phyloP scores from a whole-genome alignment of 73 alveolate genomes.

The Paramecium tetraurelia region DNA sequence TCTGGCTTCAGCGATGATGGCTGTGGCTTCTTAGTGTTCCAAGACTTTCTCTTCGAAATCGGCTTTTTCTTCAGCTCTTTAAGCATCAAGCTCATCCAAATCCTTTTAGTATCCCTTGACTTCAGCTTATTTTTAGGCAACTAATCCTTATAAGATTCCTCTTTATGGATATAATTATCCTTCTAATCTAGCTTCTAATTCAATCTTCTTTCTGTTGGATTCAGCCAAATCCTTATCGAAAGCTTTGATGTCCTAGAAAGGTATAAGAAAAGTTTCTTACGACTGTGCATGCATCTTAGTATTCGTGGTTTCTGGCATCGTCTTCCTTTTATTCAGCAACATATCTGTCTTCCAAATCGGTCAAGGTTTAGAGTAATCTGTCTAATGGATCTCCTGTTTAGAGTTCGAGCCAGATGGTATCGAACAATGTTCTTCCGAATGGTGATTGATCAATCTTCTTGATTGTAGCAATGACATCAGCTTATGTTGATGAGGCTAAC shows the following conservation, averaged over 20 bases:
- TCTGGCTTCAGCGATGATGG: conserved; percentile 53
- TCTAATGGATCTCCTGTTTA: conserved; percentile 50
- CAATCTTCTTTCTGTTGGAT: conserved; percentile 51
- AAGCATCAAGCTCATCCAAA: conserved; percentile 40
- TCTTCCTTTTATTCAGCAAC: conserved; percentile 53
- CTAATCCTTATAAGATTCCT: conserved; percentile 38
- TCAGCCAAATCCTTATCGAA: conserved; percentile 51
- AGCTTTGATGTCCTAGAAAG: neutral
- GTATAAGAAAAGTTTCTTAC: neutral
- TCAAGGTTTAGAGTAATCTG: conserved; percentile 24
- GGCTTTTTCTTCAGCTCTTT: conserved; percentile 32
- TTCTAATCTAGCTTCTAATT: conserved; percentile 48
- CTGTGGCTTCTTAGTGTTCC: conserved; percentile 54
- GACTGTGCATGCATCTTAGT: conserved; percentile 50
- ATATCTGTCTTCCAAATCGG: conserved; percentile 53
- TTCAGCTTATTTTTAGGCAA: conserved; percentile 10
- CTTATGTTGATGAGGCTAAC: conserved; percentile 37
- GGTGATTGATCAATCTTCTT: conserved; percentile 28
- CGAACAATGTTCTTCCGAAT: conserved; percentile 54
- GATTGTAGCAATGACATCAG: conserved; percentile 50
- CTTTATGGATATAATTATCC: conserved; percentile 51
- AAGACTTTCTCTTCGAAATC: conserved; percentile 49
- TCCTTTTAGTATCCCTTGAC: conserved; percentile 51
- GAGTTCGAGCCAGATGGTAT: conserved; percentile 51
- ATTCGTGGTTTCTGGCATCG: conserved; percentile 42